phyloP scores from a whole-genome alignment of 805 yeast species.

The Deakozyma indianensis region DNA sequence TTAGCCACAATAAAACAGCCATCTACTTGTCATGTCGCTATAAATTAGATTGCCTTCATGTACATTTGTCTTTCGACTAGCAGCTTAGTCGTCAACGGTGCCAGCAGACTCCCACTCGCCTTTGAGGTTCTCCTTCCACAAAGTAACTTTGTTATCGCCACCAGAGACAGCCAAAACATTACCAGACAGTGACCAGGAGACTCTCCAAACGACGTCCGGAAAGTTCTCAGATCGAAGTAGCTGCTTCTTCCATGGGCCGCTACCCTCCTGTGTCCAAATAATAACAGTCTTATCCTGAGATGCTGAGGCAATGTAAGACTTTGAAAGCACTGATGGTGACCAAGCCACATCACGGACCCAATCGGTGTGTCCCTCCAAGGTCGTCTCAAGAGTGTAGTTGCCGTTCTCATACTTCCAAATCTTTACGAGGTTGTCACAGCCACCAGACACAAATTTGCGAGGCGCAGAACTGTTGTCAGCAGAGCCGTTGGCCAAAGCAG shows the following conservation, averaged over 20 bases:
- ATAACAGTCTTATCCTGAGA: slow-evolving; percentile 92
- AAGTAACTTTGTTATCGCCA: slow-evolving; percentile 88
- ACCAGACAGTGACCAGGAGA: slow-evolving; percentile 94
- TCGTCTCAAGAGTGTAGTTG: slow-evolving; percentile 57
- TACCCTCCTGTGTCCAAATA: slow-evolving; percentile 80
- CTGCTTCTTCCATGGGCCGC: slow-evolving; percentile 66
- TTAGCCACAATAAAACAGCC: no score
- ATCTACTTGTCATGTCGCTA: no score
- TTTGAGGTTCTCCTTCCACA: slow-evolving; percentile 89
- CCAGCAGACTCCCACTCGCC: slow-evolving; percentile 99
- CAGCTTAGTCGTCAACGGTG: slow-evolving; percentile 71
- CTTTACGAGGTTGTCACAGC: slow-evolving; percentile 86
- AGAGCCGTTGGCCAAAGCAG: slow-evolving; percentile 7
- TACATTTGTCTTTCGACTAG: no score
- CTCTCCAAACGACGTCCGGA: slow-evolving; percentile 97
- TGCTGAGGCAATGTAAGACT: slow-evolving; percentile 87
- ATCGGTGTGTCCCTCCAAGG: slow-evolving; percentile 81
- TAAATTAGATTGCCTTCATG: no score
- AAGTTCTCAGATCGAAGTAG: slow-evolving; percentile 63
- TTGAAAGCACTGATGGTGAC: slow-evolving; percentile 83
- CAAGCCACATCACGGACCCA: slow-evolving; percentile 99
- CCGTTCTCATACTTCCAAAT: slow-evolving; percentile 64
- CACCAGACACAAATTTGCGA: slow-evolving; percentile 83
- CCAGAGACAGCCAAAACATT: slow-evolving; percentile 90
- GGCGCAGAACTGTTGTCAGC: slow-evolving; percentile 20